These are phyloP conservation scores for Wickerhamomyces hampshirensis DNA, from an alignment of 805 yeast species.

Conservation along the genomic window DNA sequence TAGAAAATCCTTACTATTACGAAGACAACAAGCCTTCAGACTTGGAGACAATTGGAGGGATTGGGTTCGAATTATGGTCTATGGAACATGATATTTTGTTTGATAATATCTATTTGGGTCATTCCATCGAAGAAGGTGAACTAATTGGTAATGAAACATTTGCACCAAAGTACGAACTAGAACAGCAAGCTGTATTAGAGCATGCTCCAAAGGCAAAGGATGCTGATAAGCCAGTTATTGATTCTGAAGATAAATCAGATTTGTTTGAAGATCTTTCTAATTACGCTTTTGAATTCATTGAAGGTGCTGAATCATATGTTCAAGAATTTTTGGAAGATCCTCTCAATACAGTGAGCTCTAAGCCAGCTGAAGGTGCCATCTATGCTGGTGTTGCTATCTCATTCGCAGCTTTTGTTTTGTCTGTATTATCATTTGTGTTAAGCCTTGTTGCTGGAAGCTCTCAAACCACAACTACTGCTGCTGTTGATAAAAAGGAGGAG, in stretches of 20 bases:
- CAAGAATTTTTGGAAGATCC: constrained; percentile 42
- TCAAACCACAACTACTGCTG: constrained; percentile 8
- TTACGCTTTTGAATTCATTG: constrained; percentile 18
- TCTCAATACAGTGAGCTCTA: constrained; percentile 33
- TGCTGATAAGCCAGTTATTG: not conserved
- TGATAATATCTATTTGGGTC: constrained; percentile 83
- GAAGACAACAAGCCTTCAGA: constrained; percentile 56
- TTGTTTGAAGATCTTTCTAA: constrained; percentile 16
- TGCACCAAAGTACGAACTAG: constrained; percentile 47
- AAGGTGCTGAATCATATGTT: constrained; percentile 30
- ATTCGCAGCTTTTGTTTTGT: constrained; percentile 38
- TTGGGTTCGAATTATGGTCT: constrained; percentile 90
- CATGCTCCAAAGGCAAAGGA: not conserved
- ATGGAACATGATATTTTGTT: constrained; percentile 72
- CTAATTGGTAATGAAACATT: constrained; percentile 73
- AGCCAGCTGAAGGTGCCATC: constrained; percentile 47
- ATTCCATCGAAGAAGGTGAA: constrained; percentile 82
- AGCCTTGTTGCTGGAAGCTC: constrained; percentile 18
- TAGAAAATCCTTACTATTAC: constrained; percentile 66
- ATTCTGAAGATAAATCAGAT: constrained; percentile 9
- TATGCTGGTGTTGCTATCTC: constrained; percentile 40
- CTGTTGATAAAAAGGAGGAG: constrained; percentile 3
- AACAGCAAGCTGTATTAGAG: constrained; percentile 29
- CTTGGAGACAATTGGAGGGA: constrained; percentile 65
- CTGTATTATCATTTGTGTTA: constrained; percentile 33